These are phyloP conservation scores for Fusarium siculi DNA, from an alignment of 2,329 filamentous ascomycete species.

Conservation along the genomic window DNA sequence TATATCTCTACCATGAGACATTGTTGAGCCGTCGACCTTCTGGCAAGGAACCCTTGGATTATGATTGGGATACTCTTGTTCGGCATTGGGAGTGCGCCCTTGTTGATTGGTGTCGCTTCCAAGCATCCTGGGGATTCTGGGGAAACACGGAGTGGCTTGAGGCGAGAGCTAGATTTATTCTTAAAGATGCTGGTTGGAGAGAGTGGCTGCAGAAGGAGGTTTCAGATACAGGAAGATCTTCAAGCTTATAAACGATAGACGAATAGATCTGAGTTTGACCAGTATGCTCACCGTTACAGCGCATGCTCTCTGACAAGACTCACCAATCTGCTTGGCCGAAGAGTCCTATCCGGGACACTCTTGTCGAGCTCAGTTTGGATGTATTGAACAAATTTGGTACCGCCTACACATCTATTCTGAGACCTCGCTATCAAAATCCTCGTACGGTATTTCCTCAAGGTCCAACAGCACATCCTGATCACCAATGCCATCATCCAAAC, in stretches of 20 bases:
- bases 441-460: background rate
- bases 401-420: background rate
- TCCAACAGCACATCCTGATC: background rate
- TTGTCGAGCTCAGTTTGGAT: fast-evolving
- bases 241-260: background rate
- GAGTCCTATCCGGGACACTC: no score
- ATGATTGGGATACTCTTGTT: slow-evolving; percentile 64
- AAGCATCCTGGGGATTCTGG: slow-evolving; percentile 71
- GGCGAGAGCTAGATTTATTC: slow-evolving; percentile 61
- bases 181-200: slow-evolving; percentile 57
- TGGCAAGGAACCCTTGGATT: slow-evolving; percentile 43
- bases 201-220: slow-evolving; percentile 53
- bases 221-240: background rate
- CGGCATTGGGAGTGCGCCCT: slow-evolving; percentile 74
- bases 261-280: background rate
- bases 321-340: background rate
- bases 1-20: slow-evolving; percentile 59
- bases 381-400: fast-evolving
- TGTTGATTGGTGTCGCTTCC: slow-evolving; percentile 74
- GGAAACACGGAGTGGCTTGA: slow-evolving; percentile 69
- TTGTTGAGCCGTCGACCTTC: slow-evolving; percentile 44
- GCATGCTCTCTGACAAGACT: background rate
- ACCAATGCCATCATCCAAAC: background rate
- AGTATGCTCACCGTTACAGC: background rate
- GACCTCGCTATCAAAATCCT: background rate